phyloP scores from a whole-genome alignment of 305 asterid genomes.

The Petunia hybrid region DNA sequence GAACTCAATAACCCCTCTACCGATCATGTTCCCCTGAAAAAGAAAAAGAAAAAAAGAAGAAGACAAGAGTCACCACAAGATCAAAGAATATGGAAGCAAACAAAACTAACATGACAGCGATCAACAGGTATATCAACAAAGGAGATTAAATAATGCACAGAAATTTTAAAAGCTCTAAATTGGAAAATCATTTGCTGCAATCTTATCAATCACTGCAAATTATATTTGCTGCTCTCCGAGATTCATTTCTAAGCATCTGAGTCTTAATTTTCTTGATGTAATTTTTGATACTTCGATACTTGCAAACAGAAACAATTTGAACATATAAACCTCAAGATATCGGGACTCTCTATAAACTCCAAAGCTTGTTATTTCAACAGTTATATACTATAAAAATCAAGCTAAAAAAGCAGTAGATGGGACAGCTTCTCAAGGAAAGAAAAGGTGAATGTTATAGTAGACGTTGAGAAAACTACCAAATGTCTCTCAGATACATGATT shows the following conservation, averaged over 20 bases:
- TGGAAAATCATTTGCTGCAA: neutral
- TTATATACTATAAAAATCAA: neutral
- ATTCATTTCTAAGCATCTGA: neutral
- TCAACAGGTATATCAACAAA: neutral
- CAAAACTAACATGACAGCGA: neutral
- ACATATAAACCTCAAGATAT: neutral
- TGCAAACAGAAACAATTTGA: neutral
- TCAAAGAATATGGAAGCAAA: neutral
- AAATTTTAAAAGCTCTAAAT: slow-evolving; percentile 4
- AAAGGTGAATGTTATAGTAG: neutral
- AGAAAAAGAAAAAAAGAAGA: slow-evolving; percentile 23
- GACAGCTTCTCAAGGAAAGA: neutral
- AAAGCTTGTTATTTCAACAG: neutral
- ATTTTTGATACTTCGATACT: neutral
- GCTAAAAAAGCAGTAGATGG: neutral
- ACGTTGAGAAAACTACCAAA: neutral
- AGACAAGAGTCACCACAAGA: neutral
- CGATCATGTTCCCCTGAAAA: slow-evolving; percentile 85
- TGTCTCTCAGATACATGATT: neutral
- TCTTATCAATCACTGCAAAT: neutral
- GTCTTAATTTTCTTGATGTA: neutral
- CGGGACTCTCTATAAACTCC: neutral
- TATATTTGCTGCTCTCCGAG: neutral
- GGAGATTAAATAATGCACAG: neutral
- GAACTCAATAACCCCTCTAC: slow-evolving; percentile 86